Evolutionary conservation across 129 eudicot genomes (phyloP), one percentile per base, ranked within the genome.

Genomic region (Pittosporum tobira): DNA sequence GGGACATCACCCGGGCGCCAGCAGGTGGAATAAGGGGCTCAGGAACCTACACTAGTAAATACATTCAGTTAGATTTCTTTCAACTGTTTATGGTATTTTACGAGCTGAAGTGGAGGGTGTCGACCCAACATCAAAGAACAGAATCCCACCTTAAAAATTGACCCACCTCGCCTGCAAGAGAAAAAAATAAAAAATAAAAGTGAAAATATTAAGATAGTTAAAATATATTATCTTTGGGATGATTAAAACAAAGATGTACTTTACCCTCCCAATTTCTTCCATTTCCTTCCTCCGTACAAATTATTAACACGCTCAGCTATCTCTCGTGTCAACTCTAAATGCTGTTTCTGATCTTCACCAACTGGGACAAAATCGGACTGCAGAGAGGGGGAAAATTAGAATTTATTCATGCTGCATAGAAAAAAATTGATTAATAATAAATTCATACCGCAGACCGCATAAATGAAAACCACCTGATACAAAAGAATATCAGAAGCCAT

Each of bases 241-340:
- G 23, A 6, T 51, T 45, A 29, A 50, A 37, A 57, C 22, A 27
- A 25, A 51, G 21, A 42, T 22, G 8, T 46, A 55, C 27, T 76
- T 77, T 84, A 93, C 99, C 99, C 99, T 87, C 99, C 99, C 57
- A 93, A 47, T 73, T 93, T 93, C 77, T 93, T 93, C 99, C 99
- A 93, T 81, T 93, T 93, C 75, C 94, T 87, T 71, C 99, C 99
- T 48, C 99, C 99, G 42, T 84, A 93, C 69, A 87, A 54, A 71
- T 84, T 43, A 73, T 93, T 93, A 48, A 93, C 69, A 21, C 99
- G 96, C 40, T 93, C 99, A 71, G 99, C 99, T 55, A 93, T 48
- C 69, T 93, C 86, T 60, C 99, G 78, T 6, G 99, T 93, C 77
- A 93, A 74, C 67, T 93, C 99, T 13, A 93, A 60, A 77, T 93